phyloP scores from a whole-genome alignment of 176 grass and related monocot genomes.

The Zea mays region DNA sequence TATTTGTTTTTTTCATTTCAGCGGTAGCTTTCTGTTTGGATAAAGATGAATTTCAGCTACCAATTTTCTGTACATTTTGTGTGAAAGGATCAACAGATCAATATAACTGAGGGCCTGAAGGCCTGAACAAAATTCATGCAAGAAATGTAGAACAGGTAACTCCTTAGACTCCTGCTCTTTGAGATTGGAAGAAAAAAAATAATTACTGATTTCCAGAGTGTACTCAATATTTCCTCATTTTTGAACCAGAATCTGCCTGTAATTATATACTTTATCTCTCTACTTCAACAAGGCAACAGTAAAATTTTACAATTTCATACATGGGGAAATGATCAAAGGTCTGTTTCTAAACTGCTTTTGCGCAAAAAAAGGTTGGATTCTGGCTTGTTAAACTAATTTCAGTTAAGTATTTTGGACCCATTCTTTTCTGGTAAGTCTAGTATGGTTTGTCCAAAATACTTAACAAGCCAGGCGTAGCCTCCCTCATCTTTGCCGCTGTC shows the following conservation, averaged over 20 bases:
- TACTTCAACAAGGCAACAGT: background rate
- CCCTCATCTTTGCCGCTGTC: too few relatives aligned
- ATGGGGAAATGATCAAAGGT: background rate
- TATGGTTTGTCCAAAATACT: too few relatives aligned
- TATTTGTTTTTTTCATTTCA: background rate
- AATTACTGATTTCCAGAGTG: background rate
- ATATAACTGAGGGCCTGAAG: conserved; percentile 6
- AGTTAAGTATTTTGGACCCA: background rate
- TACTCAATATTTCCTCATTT: background rate
- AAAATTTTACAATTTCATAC: background rate
- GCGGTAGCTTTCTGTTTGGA: background rate
- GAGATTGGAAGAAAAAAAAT: background rate
- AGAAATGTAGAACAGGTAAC: conserved; percentile 2
- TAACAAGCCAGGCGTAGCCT: too few relatives aligned
- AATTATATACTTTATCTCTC: background rate
- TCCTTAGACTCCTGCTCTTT: background rate
- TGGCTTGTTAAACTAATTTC: background rate
- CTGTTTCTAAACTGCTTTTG: background rate
- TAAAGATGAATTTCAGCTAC: background rate
- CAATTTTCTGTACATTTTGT: background rate
- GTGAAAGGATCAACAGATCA: background rate
- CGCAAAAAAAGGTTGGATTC: background rate
- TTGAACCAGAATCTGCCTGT: background rate
- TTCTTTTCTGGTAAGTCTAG: too few relatives aligned
- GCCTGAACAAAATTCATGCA: background rate